Percentiles rank a stretch among this genome's conserved stretches.
phyloP scores from a whole-genome alignment of 179 eudicot genomes.

The Drosera spatulata region DNA sequence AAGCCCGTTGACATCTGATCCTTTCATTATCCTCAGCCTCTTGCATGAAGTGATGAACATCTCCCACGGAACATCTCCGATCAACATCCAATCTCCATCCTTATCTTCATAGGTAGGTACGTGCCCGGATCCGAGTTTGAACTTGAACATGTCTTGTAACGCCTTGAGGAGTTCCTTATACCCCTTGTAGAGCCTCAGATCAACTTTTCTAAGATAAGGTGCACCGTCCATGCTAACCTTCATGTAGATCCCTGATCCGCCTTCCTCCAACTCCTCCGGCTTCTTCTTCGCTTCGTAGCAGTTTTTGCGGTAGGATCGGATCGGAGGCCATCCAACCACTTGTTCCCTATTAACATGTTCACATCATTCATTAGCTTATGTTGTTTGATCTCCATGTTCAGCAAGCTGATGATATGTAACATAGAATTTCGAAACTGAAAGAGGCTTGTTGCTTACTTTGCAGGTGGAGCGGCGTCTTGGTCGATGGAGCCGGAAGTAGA shows the following conservation, averaged over 20 bases:
- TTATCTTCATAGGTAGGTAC: slow-evolving; percentile 1
- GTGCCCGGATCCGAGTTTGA: slow-evolving; percentile 9
- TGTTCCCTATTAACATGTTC: slow-evolving; percentile 12
- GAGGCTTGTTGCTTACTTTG: slow-evolving; percentile 16
- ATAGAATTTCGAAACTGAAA: neutral
- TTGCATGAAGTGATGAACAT: no score
- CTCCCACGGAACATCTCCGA: slow-evolving; percentile 16
- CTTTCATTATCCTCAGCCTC: no score
- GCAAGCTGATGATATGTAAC: neutral
- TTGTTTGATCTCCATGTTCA: neutral
- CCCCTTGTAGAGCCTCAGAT: slow-evolving; percentile 15
- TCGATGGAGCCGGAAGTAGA: slow-evolving; percentile 6
- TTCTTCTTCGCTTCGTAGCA: slow-evolving; percentile 6
- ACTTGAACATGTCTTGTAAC: slow-evolving; percentile 21
- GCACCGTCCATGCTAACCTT: slow-evolving; percentile 2
- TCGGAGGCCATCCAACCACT: slow-evolving; percentile 38
- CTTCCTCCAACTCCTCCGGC: neutral
- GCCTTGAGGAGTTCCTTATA: slow-evolving; percentile 21
- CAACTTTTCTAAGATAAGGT: slow-evolving; percentile 2
- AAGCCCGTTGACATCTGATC: no score
- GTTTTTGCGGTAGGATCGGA: slow-evolving; percentile 22
- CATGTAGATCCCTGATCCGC: slow-evolving; percentile 21
- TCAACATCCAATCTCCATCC: slow-evolving; percentile 12
- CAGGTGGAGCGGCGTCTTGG: slow-evolving; percentile 1
- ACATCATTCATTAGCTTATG: neutral